Percentiles rank a stretch among this genome's conserved stretches.
Conservation (phyloP, 176 grass and related monocot genomes). For the Hordeum marinum region DNA sequence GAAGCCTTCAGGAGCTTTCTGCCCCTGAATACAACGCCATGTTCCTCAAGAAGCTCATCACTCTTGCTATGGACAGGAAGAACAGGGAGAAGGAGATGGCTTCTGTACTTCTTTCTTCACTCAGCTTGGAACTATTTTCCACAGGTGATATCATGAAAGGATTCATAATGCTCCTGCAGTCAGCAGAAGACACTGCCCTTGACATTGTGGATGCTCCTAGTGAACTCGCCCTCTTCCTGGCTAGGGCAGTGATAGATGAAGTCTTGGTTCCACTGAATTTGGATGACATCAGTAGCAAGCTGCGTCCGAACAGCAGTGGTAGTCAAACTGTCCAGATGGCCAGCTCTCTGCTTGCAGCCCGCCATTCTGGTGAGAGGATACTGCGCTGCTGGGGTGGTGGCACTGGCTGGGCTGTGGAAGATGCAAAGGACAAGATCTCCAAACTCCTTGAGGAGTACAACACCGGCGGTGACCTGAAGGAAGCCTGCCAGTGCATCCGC, state of each 20-base stretch:
- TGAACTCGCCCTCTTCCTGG: conserved; percentile 82
- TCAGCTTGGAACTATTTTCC: conserved; percentile 73
- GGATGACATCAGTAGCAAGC: conserved; percentile 66
- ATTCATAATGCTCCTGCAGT: conserved; percentile 76
- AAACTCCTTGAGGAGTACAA: conserved; percentile 81
- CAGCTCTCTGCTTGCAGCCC: conserved; percentile 51
- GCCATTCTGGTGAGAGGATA: conserved; percentile 76
- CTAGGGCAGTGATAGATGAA: conserved; percentile 81
- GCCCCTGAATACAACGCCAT: conserved; percentile 69
- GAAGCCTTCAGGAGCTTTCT: conserved; percentile 73
- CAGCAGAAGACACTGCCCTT: conserved; percentile 66
- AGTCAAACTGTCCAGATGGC: conserved; percentile 61
- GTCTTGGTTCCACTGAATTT: conserved; percentile 66
- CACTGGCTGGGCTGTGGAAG: conserved; percentile 83
- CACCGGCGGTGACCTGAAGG: conserved; percentile 54
- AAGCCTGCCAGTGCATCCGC: conserved; percentile 80
- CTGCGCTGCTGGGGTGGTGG: conserved; percentile 85
- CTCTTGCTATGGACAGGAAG: conserved; percentile 71
- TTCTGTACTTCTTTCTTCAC: conserved; percentile 68
- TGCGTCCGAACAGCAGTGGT: conserved; percentile 46
- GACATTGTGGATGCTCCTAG: conserved; percentile 80
- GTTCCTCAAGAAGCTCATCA: conserved; percentile 81
- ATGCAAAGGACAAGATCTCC: conserved; percentile 78
- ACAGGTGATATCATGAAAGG: conserved; percentile 77
- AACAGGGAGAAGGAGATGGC: conserved; percentile 91